Conservation (phyloP, 371 early-diverging fungal genomes). For the Lichtheimia corymbifera region DNA sequence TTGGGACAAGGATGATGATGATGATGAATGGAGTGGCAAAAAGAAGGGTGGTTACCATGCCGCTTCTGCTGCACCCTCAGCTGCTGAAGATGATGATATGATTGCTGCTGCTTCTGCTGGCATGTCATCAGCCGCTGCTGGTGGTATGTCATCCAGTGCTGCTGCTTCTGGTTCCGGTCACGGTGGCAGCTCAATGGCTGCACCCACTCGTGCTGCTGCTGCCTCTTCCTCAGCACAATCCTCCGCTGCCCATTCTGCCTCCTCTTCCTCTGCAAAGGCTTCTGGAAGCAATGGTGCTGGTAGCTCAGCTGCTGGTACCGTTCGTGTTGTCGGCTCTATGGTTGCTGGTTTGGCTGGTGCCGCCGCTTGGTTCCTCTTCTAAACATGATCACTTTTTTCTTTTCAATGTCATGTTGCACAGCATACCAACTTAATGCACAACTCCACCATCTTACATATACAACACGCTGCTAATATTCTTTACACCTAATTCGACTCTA, state of each 20-base stretch:
- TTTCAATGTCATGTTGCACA: too few species aligned
- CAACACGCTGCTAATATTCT: too few species aligned
- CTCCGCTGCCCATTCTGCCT: constrained; percentile 1
- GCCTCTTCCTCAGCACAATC: constrained; percentile 8
- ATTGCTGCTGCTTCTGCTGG: constrained; percentile 14
- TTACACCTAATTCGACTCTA: too few species aligned
- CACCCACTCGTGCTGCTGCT: constrained; percentile 4
- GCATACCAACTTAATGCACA: too few species aligned
- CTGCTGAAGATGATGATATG: neutral
- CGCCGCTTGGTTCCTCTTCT: constrained; percentile 21
- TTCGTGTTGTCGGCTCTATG: constrained; percentile 17
- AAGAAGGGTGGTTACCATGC: constrained; percentile 7
- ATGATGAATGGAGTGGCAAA: constrained; percentile 13
- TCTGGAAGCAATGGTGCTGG: neutral
- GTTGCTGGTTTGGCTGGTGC: constrained; percentile 16
- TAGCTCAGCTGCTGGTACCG: constrained; percentile 9
- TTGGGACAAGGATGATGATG: constrained; percentile 4
- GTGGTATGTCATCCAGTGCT: constrained; percentile 3
- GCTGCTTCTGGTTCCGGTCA: constrained; percentile 6
- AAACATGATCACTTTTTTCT: constrained; percentile 4
- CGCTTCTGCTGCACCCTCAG: neutral
- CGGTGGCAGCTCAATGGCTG: neutral
- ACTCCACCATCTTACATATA: too few species aligned
- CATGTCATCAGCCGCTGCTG: constrained; percentile 13
- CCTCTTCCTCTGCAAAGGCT: neutral